phyloP scores from a whole-genome alignment of 352 stramenopile genomes.

The Peronospora belbahrii region DNA sequence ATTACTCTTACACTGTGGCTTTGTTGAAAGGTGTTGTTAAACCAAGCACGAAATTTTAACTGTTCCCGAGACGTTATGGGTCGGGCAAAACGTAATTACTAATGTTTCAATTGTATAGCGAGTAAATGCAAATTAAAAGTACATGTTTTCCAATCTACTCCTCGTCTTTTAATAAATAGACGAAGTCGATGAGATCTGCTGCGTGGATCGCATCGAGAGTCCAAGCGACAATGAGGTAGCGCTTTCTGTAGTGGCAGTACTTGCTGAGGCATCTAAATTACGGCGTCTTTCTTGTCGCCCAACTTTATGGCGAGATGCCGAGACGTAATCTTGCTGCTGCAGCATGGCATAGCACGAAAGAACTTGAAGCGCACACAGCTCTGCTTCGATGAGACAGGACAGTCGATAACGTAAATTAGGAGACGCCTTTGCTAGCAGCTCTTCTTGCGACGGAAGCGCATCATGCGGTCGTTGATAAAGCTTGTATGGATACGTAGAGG shows the following conservation, averaged over 20 bases:
- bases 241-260: constrained; percentile 12
- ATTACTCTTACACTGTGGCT: too few relatives aligned
- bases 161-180: constrained; percentile 46
- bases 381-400: constrained; percentile 66
- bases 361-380: constrained; percentile 75
- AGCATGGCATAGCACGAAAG: constrained; percentile 67
- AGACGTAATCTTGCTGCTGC: constrained; percentile 37
- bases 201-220: constrained; percentile 44
- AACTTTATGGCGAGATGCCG: constrained; percentile 18
- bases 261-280: constrained; percentile 9
- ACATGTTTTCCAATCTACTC: too few relatives aligned
- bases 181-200: constrained; percentile 41
- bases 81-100: not conserved
- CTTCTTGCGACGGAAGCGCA: constrained; percentile 65
- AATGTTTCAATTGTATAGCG: constrained; percentile 21
- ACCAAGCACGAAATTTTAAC: too few relatives aligned
- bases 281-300: constrained; percentile 14
- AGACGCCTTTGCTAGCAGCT: constrained; percentile 63
- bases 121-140: constrained; percentile 13
- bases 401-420: constrained; percentile 60
- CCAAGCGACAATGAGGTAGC: constrained; percentile 20
- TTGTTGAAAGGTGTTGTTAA: too few relatives aligned
- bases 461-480: constrained; percentile 22
- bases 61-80: too few relatives aligned
- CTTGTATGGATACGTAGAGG: constrained; percentile 18